Base-by-base conservation (phyloP, 2,329 filamentous ascomycete species). In the Incumbomyces delicatus region DNA sequence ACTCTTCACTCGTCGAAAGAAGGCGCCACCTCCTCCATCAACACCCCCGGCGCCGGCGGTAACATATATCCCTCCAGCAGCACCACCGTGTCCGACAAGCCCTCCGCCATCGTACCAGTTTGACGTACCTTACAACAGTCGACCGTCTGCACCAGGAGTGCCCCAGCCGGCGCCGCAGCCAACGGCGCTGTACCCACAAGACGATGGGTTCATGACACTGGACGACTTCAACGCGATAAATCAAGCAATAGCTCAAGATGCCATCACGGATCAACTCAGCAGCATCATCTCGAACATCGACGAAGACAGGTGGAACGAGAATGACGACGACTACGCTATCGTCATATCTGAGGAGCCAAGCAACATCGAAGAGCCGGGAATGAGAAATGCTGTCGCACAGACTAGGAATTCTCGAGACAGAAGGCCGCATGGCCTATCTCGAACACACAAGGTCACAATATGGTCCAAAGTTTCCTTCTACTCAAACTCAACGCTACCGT, bases 401-500 rank as follows among this genome's bases (percentile, higher is more conserved):
- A 70, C 39, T 63, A 63, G 6, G 63, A 68, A 43, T 61, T 63
- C 13, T 59, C 58, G 11, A 61, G 13, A 60, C n/a, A 16, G 43
- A 39, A 32, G 27, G 17, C 36, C 4, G 29, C 37, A 36, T 13
- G 32, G 17, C 20, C 44, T 32, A 20, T 64, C 4, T 58, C 63
- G 1, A 61, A 62, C 3, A 53, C 68, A 2, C 63, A 68, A 2
- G 70, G 74, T 50, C 27, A 41, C 36, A 7, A 80, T 81, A 59
- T 87, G 88, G 55, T 74, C 80, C 12, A 94, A 92, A 62, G 83
- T 87, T 12, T 82, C 87, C 58, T 66, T 81, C 1, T 94, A 94
- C 60, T 74, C 78, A 38, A 94, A 94, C 61, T 85, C 87, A 2
- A 78, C 76, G 47, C 68, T 94, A 4, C 83, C 86, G 0, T 68